phyloP scores from a whole-genome alignment of 441 rosid species.

The Eutrema salsugineum region DNA sequence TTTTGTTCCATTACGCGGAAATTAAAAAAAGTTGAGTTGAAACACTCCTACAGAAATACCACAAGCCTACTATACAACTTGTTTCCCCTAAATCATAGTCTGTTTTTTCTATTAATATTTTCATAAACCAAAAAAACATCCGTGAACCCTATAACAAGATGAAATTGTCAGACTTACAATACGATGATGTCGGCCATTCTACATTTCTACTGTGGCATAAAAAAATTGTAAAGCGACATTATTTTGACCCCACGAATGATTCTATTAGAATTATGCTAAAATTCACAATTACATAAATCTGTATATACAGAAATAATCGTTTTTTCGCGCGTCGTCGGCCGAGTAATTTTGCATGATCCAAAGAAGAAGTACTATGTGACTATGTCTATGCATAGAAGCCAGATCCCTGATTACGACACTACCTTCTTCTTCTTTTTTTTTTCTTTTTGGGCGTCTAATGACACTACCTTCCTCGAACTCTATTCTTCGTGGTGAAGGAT shows the following conservation, averaged over 20 bases:
- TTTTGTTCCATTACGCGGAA: background rate
- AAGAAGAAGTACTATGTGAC: background rate
- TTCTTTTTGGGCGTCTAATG: too few species aligned
- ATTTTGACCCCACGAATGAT: constrained; percentile 1
- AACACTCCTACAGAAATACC: background rate
- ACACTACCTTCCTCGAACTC: background rate
- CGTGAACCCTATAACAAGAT: background rate
- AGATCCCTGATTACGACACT: constrained; percentile 5
- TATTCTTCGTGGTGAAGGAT: background rate
- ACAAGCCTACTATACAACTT: background rate
- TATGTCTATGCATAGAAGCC: too few species aligned
- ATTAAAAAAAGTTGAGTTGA: background rate
- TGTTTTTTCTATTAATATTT: background rate
- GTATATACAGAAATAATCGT: background rate
- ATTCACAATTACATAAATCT: background rate
- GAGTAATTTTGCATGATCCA: background rate
- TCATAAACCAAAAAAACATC: background rate
- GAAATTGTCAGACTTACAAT: background rate
- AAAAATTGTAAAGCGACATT: background rate
- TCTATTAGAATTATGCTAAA: background rate
- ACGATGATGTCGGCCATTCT: constrained; percentile 29
- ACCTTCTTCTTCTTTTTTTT: too few species aligned
- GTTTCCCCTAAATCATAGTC: background rate
- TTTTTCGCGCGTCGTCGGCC: constrained; percentile 10
- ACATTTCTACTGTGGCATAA: background rate